phyloP scores from a whole-genome alignment of 495 filamentous ascomycete genomes.

The Penicillium goetzii region DNA sequence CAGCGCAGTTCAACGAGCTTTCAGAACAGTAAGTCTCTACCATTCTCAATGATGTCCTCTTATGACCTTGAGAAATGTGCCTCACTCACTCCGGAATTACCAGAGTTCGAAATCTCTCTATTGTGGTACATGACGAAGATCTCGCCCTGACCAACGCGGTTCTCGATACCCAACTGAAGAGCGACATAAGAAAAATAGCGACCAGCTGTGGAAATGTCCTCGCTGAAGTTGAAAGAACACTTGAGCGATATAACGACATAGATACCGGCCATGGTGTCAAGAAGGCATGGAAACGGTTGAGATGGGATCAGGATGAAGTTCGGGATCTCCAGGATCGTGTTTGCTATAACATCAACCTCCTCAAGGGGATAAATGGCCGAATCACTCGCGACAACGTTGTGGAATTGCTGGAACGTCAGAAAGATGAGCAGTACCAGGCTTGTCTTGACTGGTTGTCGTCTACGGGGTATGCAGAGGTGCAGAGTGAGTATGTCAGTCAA shows the following conservation, averaged over 20 bases:
- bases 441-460: neutral
- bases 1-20: neutral
- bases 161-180: neutral
- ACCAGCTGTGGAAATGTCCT: neutral
- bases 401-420: neutral
- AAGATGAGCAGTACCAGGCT: neutral
- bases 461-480: neutral
- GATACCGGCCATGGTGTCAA: neutral
- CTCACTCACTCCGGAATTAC: neutral
- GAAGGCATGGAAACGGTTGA: slow-evolving; percentile 2
- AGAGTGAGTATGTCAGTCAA: neutral
- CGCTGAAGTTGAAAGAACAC: neutral
- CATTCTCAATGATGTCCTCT: no score
- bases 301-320: neutral
- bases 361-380: neutral
- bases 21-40: neutral
- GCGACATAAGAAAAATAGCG: neutral
- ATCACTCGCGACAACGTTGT: neutral
- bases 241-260: neutral
- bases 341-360: neutral
- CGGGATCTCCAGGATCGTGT: neutral
- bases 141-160: neutral
- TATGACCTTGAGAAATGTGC: neutral
- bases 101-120: neutral
- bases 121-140: neutral